Percentiles rank a stretch among this genome's conserved stretches.
Evolutionary conservation across 1,284 basidiomycete genomes (phyloP).

Genomic region (Papiliotrema nemorosa): DNA sequence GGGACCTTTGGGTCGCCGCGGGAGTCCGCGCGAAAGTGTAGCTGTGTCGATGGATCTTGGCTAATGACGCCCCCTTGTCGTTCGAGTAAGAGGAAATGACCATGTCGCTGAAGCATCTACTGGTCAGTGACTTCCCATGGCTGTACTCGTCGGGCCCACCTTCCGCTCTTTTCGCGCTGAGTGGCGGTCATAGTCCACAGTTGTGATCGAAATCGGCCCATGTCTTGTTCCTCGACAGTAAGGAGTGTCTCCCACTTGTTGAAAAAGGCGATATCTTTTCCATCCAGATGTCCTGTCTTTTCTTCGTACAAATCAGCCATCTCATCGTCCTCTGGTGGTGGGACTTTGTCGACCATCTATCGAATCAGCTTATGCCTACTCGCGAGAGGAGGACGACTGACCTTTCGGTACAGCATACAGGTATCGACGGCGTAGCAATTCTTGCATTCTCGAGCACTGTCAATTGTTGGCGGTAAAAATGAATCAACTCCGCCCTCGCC

Average conservation of each 20-base stretch:
- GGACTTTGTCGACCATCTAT: constrained; percentile 67
- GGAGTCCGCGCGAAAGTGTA: constrained; percentile 62
- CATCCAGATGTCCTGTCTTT: constrained; percentile 76
- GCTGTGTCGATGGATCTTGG: constrained; percentile 54
- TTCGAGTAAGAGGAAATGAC: constrained; percentile 55
- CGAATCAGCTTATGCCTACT: background rate
- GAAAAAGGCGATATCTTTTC: constrained; percentile 72
- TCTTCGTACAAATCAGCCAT: constrained; percentile 71
- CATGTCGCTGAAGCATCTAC: constrained; percentile 70
- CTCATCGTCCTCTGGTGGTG: constrained; percentile 57
- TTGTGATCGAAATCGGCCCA: constrained; percentile 77
- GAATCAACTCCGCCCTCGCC: constrained; percentile 23
- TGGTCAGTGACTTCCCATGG: background rate
- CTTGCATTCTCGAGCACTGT: constrained; percentile 72
- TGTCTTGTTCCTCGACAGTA: constrained; percentile 82
- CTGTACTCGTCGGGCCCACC: constrained; percentile 49
- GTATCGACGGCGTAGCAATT: constrained; percentile 77
- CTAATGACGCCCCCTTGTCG: constrained; percentile 41
- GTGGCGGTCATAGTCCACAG: constrained; percentile 86
- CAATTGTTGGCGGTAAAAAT: constrained; percentile 82
- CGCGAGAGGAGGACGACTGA: constrained; percentile 27
- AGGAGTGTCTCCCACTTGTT: constrained; percentile 85
- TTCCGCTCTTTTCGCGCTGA: constrained; percentile 72
- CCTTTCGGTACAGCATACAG: constrained; percentile 92
- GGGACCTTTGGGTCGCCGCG: constrained; percentile 14